A percentile compares a stretch with the other conserved stretches of the same genome.
phyloP scores from a whole-genome alignment of 164 flowering plant genomes.

The Magnolia kwangsiensis region DNA sequence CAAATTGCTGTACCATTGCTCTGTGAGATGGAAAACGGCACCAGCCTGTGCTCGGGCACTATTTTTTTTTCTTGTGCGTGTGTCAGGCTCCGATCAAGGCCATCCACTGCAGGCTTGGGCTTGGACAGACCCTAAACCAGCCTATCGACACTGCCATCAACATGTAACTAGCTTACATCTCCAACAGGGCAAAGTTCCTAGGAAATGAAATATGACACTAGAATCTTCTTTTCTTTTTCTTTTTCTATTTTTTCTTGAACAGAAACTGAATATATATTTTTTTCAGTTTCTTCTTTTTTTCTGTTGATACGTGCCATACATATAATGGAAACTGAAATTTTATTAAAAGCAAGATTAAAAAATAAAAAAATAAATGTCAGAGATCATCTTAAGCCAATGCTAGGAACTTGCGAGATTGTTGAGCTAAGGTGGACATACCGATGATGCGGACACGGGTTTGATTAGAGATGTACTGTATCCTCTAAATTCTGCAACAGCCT shows the following conservation, averaged over 20 bases:
- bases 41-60: no score
- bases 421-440: slow-evolving; percentile 37
- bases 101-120: neutral
- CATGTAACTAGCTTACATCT: neutral
- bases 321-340: neutral
- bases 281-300: no score
- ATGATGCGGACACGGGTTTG: slow-evolving; percentile 69
- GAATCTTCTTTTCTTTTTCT: no score
- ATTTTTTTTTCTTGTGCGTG: neutral
- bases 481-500: slow-evolving; percentile 63
- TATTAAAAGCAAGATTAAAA: neutral
- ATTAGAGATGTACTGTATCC: slow-evolving; percentile 61
- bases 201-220: no score
- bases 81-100: neutral
- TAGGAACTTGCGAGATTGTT: neutral
- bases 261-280: no score
- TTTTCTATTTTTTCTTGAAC: no score
- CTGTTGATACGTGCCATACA: no score
- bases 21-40: no score
- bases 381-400: neutral
- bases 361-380: neutral
- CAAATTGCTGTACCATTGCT: no score
- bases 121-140: neutral
- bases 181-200: no score
- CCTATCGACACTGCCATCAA: neutral